Evolutionary conservation across 2,329 filamentous ascomycete species (phyloP), one percentile per base, ranked within the genome.

Genomic region (Colletotrichum limetticola): DNA sequence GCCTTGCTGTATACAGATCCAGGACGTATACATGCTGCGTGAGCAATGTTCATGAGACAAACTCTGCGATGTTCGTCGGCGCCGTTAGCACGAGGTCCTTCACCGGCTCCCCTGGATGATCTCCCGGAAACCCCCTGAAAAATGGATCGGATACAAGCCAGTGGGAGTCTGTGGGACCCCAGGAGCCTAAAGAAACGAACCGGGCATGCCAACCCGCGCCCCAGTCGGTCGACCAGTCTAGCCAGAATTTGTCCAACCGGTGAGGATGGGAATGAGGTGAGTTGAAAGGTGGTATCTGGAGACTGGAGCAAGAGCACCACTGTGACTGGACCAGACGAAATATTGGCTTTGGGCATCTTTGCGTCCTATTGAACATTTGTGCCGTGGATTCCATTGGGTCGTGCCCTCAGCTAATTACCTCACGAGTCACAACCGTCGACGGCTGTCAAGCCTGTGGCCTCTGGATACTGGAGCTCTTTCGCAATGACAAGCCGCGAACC

Each of bases 31-130:
- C 24, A 4, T 32, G 22, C 42, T 16, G 12, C 42, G 8, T 8
- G 60, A 19, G 22, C 46, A 65, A 46, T 37, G 42, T 35, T 56
- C 52, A 35, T 30, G 70, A 70, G 59, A 56, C 46, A 66, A 5
- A 49, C 64, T n/a, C 55, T 22, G 52, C 37, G 59, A 60, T 52
- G 52, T 37, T 35, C 68, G 65, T 53, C 24, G 65, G 53, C 58
- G 56, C 60, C 70, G 26, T 62, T 69, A 26, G 55, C 32, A 67
- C 58, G 22, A 71, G 22, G 53, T 49, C 59, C 68, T 70, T 67
- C 72, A 28, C 71, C 66, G 63, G 61, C 62, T 70, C 65, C 71
- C 73, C 66, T 71, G 62, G 73, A 67, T 74, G 73, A 74, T 74
- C 73, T 74, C 71, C 73, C 73, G 73, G 59, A 71, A 60, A 22